phyloP scores from a whole-genome alignment of 495 filamentous ascomycete genomes.

The Penicillium flavigenum region DNA sequence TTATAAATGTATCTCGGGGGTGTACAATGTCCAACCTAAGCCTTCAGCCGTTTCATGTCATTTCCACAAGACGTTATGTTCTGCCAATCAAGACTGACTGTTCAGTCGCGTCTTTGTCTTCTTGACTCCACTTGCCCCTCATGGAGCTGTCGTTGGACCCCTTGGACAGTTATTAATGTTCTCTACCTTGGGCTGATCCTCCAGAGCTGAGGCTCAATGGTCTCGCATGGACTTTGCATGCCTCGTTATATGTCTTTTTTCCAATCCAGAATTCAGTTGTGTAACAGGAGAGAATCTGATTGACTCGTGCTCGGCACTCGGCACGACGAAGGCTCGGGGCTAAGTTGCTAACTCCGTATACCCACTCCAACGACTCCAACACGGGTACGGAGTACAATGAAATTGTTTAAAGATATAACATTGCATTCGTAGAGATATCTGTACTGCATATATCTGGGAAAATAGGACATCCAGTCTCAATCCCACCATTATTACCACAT shows the following conservation, averaged over 20 bases:
- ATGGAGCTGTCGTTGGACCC: neutral
- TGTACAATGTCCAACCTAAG: neutral
- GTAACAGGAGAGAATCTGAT: too few species aligned
- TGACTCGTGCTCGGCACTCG: neutral
- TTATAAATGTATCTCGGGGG: neutral
- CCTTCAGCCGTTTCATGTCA: neutral
- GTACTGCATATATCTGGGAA: constrained; percentile 4
- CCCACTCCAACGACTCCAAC: too few species aligned
- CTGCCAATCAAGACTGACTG: neutral
- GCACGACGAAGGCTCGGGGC: neutral
- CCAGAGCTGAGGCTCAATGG: too few species aligned
- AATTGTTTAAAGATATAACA: neutral
- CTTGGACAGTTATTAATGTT: neutral
- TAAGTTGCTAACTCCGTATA: neutral
- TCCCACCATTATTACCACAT: constrained; percentile 10
- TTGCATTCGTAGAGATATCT: constrained; percentile 3
- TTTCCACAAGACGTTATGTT: neutral
- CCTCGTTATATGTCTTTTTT: too few species aligned
- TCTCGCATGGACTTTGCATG: too few species aligned
- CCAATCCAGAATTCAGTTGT: too few species aligned
- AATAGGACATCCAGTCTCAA: neutral
- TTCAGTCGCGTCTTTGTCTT: neutral
- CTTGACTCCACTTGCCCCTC: constrained; percentile 8
- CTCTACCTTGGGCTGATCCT: too few species aligned
- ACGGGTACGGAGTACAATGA: too few species aligned